These are phyloP conservation scores for Chrysosporium queenslandicum DNA, from an alignment of 2,329 filamentous ascomycete species.

Conservation along the genomic window DNA sequence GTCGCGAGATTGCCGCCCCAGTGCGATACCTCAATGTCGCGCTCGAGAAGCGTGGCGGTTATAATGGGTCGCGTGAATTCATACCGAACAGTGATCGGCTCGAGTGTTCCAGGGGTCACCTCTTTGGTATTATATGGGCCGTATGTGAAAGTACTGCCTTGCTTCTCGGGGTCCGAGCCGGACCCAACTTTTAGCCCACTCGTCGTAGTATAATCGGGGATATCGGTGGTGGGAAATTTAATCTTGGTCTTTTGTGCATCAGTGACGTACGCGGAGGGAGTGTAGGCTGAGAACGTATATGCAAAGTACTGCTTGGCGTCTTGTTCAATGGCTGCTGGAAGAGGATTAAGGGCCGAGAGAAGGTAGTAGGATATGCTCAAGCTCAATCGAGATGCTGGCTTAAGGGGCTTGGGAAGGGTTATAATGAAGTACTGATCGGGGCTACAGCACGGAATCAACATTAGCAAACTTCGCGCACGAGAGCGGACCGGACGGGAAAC, in stretches of 20 bases:
- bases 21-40: slow-evolving; percentile 90
- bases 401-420: slow-evolving; percentile 63
- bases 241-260: slow-evolving; percentile 94
- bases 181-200: slow-evolving; percentile 49
- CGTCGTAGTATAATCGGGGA: slow-evolving; percentile 77
- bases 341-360: slow-evolving; percentile 66
- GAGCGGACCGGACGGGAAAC: background rate
- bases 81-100: slow-evolving; percentile 72
- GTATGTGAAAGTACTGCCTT: slow-evolving; percentile 78
- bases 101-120: slow-evolving; percentile 62
- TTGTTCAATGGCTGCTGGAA: slow-evolving; percentile 75
- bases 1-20: slow-evolving; percentile 96
- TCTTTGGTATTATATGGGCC: slow-evolving; percentile 65
- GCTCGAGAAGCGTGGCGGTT: slow-evolving; percentile 67
- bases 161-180: slow-evolving; percentile 57
- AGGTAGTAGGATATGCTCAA: slow-evolving; percentile 77
- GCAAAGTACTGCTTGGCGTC: slow-evolving; percentile 75
- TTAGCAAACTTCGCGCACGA: background rate
- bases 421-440: slow-evolving; percentile 75
- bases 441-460: slow-evolving; percentile 34
- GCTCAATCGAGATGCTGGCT: slow-evolving; percentile 68
- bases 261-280: slow-evolving; percentile 71
- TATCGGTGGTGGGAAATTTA: slow-evolving; percentile 67
- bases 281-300: slow-evolving; percentile 78
- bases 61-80: slow-evolving; percentile 90